These are phyloP conservation scores for Eimeria nieschulzi DNA, from an alignment of 169 alveolate genomes.

Conservation along the genomic window DNA sequence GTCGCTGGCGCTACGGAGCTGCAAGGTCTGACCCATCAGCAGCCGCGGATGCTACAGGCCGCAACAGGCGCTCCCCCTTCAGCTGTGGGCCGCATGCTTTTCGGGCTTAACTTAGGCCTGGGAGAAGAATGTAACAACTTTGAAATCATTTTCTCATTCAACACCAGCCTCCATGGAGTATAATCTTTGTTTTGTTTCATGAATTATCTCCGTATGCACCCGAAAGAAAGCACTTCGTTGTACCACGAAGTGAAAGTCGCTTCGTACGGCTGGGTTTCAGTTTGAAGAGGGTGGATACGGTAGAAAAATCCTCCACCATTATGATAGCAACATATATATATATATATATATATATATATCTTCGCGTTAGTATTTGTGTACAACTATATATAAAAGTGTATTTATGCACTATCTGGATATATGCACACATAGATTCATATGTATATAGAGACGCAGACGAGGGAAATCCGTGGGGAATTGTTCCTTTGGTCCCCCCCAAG, in stretches of 20 bases:
- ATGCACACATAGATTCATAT: not conserved
- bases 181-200: too few relatives aligned
- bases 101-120: not conserved
- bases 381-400: not conserved
- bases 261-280: too few relatives aligned
- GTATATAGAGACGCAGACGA: not conserved
- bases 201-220: not conserved
- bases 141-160: not conserved
- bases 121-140: not conserved
- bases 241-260: too few relatives aligned
- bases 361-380: not conserved
- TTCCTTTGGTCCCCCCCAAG: too few relatives aligned
- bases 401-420: not conserved
- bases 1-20: slow-evolving; percentile 67
- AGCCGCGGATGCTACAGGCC: not conserved
- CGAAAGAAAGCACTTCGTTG: too few relatives aligned
- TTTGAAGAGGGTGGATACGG: not conserved
- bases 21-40: slow-evolving; percentile 70
- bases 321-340: not conserved
- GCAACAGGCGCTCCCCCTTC: not conserved
- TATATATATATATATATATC: too few relatives aligned
- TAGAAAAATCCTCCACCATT: not conserved
- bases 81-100: slow-evolving; percentile 6
- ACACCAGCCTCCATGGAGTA: not conserved
- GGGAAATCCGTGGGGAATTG: too few relatives aligned